phyloP scores from a whole-genome alignment of 108 stramenopile genomes.

The Schizochytrium sp. region DNA sequence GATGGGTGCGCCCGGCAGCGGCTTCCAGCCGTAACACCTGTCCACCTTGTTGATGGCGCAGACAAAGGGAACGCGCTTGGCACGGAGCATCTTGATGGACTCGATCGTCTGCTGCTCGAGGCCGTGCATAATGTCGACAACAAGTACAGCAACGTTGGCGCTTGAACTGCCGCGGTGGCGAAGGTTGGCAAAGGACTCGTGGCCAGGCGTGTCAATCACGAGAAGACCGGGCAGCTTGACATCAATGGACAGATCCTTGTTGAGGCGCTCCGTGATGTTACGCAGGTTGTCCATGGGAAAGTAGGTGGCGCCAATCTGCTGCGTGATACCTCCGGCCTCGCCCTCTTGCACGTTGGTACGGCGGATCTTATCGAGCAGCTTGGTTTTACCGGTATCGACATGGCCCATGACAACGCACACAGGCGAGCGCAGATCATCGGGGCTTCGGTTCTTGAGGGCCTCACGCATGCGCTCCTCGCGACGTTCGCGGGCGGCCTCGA shows the following conservation, averaged over 20 bases:
- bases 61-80: conserved; percentile 87
- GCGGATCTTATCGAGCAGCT: conserved; percentile 94
- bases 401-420: conserved; percentile 99
- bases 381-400: conserved; percentile 99
- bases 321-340: conserved; percentile 99
- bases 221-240: conserved; percentile 91
- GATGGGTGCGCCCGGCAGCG: conserved; percentile 75
- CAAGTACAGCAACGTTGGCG: conserved; percentile 97
- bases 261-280: conserved; percentile 71
- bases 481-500: conserved; percentile 28
- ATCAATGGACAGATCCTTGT: conserved; percentile 52
- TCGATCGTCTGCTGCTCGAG: conserved; percentile 98
- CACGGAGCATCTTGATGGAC: conserved; percentile 82
- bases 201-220: conserved; percentile 94
- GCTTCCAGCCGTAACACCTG: conserved; percentile 94
- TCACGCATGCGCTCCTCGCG: conserved; percentile 52
- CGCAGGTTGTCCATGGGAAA: conserved; percentile 84
- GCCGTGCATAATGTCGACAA: conserved; percentile 99
- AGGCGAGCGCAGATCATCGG: conserved; percentile 84
- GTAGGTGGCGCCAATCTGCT: conserved; percentile 99
- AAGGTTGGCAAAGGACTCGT: conserved; percentile 96
- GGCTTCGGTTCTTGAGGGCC: conserved; percentile 72
- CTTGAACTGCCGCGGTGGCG: conserved; percentile 88
- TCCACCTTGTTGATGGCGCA: conserved; percentile 98
- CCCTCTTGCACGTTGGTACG: conserved; percentile 98